Base-by-base conservation (phyloP, 2,329 filamentous ascomycete species). In the Fusarium annulatum region DNA sequence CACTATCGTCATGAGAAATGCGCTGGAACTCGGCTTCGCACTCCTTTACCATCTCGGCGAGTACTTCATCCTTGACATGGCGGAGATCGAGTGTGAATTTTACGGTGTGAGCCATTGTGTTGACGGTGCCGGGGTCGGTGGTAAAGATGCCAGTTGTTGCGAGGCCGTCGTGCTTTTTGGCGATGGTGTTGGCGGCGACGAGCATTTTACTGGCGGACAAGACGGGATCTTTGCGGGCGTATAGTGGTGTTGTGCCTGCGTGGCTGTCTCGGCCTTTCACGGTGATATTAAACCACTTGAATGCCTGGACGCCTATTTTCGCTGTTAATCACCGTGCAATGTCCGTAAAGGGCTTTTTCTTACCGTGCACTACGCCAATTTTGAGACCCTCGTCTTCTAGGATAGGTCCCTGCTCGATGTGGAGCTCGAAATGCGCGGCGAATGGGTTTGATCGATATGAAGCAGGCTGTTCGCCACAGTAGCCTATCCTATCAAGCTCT, bases 271-370 rank as follows among this genome's bases (percentile, higher is more conserved):
- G 64, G 4, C 64, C 53, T 23, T 61, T 53, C 3, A 67, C 53
- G 0, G 34, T 67, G 21, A 67, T 61, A 5, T 38, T 46, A 30
- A 67, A 67, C 64, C 64, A 67, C 2, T 67, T 67, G 21, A 67
- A 67, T 1, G 64, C 64, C 10, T 67, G 63, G 0, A 67, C 63
- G 3, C 64, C 64, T 67, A 3, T n/a, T 2, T 23, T 3, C 3
- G 7, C 1, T 0, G 7, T 66, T 2, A 64, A n/a, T 18, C 1
- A 9, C 5, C 4, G 1, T 3, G 6, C 0, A 7, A 0, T 3
- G 0, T 23, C 10, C 0, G 10, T 3, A 3, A 2, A 18, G 1
- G 9, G 0, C 26, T 0, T 0, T 1, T 26, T 1, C 19, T 30
- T 30, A 57, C 63, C 63, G 16, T 66, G 59, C 0, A 66, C 63